Percentiles rank a stretch among this genome's conserved stretches.
Conservation (phyloP, 208 protist species). For the Wallacemonas sp. region DNA sequence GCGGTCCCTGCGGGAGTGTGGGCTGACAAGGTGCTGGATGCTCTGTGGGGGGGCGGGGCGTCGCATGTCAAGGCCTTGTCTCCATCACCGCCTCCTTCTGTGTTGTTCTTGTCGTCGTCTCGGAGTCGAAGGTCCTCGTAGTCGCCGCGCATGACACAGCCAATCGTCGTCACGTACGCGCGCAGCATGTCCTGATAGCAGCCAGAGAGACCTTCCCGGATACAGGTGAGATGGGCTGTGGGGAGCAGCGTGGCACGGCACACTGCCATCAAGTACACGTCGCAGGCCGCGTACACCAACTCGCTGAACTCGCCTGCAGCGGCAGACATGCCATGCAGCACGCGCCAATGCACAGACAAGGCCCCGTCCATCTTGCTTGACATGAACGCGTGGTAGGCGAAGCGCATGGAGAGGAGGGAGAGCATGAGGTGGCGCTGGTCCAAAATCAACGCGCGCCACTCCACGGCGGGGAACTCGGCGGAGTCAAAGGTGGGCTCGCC, state of each 20-base stretch:
- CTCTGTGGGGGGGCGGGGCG: no score
- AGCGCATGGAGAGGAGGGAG: slow-evolving; percentile 78
- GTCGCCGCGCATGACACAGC: slow-evolving; percentile 59
- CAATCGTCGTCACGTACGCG: slow-evolving; percentile 71
- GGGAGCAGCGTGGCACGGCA: slow-evolving; percentile 70
- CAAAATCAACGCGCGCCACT: slow-evolving; percentile 60
- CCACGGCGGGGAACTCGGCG: slow-evolving; percentile 67
- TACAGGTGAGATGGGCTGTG: slow-evolving; percentile 64
- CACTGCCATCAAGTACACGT: slow-evolving; percentile 75
- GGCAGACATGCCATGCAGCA: slow-evolving; percentile 76
- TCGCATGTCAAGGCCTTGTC: no score
- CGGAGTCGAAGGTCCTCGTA: slow-evolving; percentile 1
- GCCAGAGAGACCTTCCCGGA: slow-evolving; percentile 71
- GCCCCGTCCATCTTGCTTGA: slow-evolving; percentile 47
- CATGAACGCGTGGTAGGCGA: slow-evolving; percentile 85
- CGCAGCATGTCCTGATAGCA: slow-evolving; percentile 59
- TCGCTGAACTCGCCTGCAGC: slow-evolving; percentile 64
- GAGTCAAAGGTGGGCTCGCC: slow-evolving; percentile 79
- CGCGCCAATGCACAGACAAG: slow-evolving; percentile 84
- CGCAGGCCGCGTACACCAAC: slow-evolving; percentile 66
- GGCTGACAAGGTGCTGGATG: no score
- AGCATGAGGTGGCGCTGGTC: slow-evolving; percentile 61
- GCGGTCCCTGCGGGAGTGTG: no score
- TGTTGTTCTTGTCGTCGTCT: slow-evolving; percentile 1
- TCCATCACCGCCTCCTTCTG: not conserved